A percentile compares a stretch with the other conserved stretches of the same genome.
phyloP scores from a whole-genome alignment of 73 alveolate genomes.

The Paramecium sexaurelia region DNA sequence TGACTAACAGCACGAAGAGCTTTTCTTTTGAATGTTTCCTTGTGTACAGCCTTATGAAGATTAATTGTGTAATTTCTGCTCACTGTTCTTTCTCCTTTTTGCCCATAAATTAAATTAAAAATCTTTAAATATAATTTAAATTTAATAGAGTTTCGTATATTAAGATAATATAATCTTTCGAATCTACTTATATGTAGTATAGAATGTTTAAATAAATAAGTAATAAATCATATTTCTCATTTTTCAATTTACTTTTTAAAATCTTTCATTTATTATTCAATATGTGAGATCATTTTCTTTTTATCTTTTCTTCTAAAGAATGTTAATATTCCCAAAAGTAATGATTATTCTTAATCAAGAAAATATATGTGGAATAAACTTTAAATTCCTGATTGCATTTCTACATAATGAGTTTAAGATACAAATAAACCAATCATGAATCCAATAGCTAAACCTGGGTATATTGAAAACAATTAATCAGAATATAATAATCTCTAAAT shows the following conservation, averaged over 20 bases:
- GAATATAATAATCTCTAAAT: not conserved
- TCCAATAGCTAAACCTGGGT: not conserved
- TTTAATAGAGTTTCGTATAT: not conserved
- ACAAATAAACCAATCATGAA: not conserved
- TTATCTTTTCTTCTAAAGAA: not conserved
- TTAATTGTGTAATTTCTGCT: slow-evolving; percentile 91
- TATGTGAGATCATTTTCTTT: not conserved
- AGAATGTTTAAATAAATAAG: not conserved
- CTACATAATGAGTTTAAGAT: not conserved
- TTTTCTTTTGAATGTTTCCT: slow-evolving; percentile 88
- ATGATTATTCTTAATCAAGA: not conserved
- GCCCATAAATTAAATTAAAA: slow-evolving; percentile 27
- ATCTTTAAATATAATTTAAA: not conserved
- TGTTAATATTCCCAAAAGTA: not conserved
- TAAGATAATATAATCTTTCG: not conserved
- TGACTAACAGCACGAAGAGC: slow-evolving; percentile 95
- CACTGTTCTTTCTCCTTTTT: slow-evolving; percentile 70
- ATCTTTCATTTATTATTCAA: not conserved
- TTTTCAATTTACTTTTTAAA: not conserved
- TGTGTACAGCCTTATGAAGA: slow-evolving; percentile 92
- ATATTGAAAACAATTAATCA: not conserved
- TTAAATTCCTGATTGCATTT: not conserved
- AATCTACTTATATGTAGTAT: not conserved
- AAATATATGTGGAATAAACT: not conserved
- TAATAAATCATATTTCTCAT: not conserved